Evolutionary conservation across 2,329 filamentous ascomycete genomes (phyloP), one percentile per base, ranked within the genome.

Genomic region (Ustilaginoidea virens): DNA sequence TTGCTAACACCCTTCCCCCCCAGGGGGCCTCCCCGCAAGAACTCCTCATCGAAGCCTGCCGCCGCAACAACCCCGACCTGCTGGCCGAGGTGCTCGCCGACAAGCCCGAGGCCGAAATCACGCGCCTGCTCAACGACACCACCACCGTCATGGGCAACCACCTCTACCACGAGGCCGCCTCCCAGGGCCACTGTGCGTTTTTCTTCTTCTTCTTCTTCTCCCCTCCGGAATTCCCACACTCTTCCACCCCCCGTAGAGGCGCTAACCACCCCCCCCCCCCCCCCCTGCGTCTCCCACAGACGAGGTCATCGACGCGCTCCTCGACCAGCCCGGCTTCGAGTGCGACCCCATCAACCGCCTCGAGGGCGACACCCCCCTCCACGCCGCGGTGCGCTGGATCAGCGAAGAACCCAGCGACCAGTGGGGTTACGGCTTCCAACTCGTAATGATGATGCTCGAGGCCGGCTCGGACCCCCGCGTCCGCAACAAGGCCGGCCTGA

Each of bases 11-110:
- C 9, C 10, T 26, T 11, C 8, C 7, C 10, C 17, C 18, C 4
- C 30, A 92, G 79, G 90, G 87, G 51, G 87, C 87, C 42, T 81
- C 81, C 35, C 72, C 75, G 26, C 68, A 76, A 52, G 87, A 96
- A 61, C 70, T 81, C 46, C 70, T 96, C 43, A 73, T 96, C 56
- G 87, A 92, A 61, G 82, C 90, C 44, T 92, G 81, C 59, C 82
- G 87, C 36, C 73, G 85, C 47, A 87, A 96, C 66, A 94, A 96
- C 58, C 75, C 75, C 41, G 77, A 87, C 30, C 73, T 96, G 35
- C 72, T 96, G 32, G 58, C 69, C 43, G 77, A 90, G 44, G 68
- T 86, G 33, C 65, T 94, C 40, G 56, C 67, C 23, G 58, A 60
- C 39, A 68, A 69, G 39, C 56, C 59, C 33, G 72, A 76, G 31